These are phyloP conservation scores for Pleurotus djamor DNA, from an alignment of 768 basidiomycete genomes.

Conservation along the genomic window DNA sequence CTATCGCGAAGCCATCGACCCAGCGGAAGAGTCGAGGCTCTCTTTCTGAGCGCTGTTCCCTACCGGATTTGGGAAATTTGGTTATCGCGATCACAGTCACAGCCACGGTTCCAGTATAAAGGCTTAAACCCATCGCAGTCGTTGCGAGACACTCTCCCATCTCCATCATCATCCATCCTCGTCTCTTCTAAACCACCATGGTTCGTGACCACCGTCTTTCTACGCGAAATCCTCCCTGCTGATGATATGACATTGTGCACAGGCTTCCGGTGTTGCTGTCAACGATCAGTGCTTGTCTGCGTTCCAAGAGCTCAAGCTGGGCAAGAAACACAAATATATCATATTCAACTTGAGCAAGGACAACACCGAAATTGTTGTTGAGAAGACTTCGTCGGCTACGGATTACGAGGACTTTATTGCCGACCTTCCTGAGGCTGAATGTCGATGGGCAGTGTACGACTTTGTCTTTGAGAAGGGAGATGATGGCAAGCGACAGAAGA, in stretches of 20 bases:
- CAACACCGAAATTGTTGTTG: slow-evolving; percentile 74
- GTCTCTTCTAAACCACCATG: not conserved
- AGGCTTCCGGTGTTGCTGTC: slow-evolving; percentile 70
- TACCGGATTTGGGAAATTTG: not conserved
- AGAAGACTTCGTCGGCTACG: slow-evolving; percentile 50
- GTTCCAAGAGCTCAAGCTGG: slow-evolving; percentile 73
- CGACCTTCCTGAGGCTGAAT: slow-evolving; percentile 71
- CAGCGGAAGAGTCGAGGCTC: no score
- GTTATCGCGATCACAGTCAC: not conserved
- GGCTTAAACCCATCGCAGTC: not conserved
- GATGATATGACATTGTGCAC: not conserved
- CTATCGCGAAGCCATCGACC: no score
- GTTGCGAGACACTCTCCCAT: not conserved
- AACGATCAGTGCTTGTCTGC: slow-evolving; percentile 51
- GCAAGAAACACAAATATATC: slow-evolving; percentile 81
- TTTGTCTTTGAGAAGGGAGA: slow-evolving; percentile 77
- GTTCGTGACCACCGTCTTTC: not conserved
- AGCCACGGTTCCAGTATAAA: not conserved
- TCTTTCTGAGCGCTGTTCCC: not conserved
- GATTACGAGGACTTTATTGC: slow-evolving; percentile 71
- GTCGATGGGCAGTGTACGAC: slow-evolving; percentile 93
- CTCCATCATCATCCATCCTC: not conserved
- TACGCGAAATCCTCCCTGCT: not conserved
- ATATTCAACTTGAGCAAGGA: slow-evolving; percentile 65
- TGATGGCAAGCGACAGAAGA: slow-evolving; percentile 82